Conservation (phyloP, 352 stramenopile species). For the Pythium periplocum region DNA sequence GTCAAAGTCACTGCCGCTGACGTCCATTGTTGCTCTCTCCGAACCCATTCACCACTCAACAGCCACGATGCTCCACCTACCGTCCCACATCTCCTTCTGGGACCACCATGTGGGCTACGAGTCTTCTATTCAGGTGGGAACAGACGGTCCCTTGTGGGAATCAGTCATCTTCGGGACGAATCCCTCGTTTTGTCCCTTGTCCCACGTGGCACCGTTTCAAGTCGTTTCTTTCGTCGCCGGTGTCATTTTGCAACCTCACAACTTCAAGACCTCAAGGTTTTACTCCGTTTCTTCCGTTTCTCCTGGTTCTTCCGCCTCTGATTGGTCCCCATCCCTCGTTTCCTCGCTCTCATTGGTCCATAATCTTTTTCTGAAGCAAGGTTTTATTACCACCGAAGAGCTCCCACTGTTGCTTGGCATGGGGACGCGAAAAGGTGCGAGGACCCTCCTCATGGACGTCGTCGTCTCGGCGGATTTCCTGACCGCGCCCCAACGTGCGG, state of each 20-base stretch:
- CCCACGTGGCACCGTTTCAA: constrained; percentile 16
- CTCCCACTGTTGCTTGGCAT: no score
- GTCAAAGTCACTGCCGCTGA: constrained; percentile 26
- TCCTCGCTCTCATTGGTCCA: neutral
- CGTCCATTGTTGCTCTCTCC: constrained; percentile 8
- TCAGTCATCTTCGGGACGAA: no score
- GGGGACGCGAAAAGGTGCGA: neutral
- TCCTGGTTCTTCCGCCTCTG: neutral
- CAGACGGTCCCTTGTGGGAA: no score
- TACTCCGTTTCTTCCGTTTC: constrained; percentile 9
- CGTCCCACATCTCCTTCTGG: neutral
- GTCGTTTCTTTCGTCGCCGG: constrained; percentile 38
- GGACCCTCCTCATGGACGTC: constrained; percentile 1
- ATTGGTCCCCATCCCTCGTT: constrained; percentile 6
- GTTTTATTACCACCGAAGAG: no score
- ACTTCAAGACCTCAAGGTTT: constrained; percentile 45
- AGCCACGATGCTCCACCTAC: neutral
- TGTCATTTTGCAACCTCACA: constrained; percentile 49
- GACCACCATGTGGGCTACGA: neutral
- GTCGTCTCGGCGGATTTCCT: constrained; percentile 1
- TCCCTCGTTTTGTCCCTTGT: no score
- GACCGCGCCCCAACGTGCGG: constrained; percentile 2
- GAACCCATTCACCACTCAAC: neutral
- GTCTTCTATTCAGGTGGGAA: no score
- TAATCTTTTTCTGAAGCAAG: no score